Evolutionary conservation across 148 eudicot species (phyloP).

Genomic region (Hydrangea macrophylla): DNA sequence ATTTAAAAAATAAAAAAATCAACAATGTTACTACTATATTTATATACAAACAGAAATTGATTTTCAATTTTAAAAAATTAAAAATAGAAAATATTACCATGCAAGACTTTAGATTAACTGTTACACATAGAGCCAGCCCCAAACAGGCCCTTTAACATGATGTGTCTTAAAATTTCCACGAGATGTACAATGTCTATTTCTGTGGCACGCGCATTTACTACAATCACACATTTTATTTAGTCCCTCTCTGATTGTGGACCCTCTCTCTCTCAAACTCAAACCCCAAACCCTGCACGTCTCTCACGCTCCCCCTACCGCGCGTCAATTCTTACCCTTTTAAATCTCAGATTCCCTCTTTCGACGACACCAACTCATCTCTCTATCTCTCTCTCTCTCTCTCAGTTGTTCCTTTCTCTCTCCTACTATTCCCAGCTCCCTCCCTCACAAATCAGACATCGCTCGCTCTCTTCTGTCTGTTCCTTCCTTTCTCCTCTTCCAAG

Average conservation of each 20-base stretch:
- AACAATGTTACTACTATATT: too few species aligned
- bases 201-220: neutral
- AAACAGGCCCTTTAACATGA: too few species aligned
- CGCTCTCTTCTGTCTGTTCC: neutral
- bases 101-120: too few species aligned
- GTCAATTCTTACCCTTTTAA: too few species aligned
- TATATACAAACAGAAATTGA: too few species aligned
- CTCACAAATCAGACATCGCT: neutral
- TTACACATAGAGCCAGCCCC: too few species aligned
- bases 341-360: neutral
- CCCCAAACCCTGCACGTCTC: neutral
- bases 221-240: neutral
- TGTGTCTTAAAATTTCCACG: neutral
- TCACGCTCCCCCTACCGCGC: neutral
- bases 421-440: neutral
- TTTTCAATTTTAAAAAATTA: too few species aligned
- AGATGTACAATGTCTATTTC: too few species aligned
- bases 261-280: neutral
- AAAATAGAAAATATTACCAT: too few species aligned
- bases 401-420: neutral
- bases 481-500: conserved; percentile 2
- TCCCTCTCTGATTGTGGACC: neutral
- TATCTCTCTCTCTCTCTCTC: neutral
- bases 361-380: conserved; percentile 5
- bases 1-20: too few species aligned